Percentiles rank a stretch among this genome's conserved stretches.
These are phyloP conservation scores for Wickerhamiella kurtzmanii DNA, from an alignment of 805 yeast species.

Conservation along the genomic window DNA sequence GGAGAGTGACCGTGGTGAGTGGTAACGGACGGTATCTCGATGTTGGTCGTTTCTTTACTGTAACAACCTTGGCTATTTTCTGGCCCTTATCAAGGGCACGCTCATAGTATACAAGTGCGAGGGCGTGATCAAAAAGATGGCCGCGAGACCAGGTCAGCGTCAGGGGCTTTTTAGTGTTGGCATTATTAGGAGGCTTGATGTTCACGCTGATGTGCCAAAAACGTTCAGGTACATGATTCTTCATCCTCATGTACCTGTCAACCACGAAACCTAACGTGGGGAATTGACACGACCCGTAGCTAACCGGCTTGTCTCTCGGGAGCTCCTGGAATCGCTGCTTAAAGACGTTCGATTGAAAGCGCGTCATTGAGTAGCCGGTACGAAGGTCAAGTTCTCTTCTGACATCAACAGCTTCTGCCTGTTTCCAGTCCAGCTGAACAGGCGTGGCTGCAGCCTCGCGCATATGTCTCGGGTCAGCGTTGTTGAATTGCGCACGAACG, in stretches of 20 bases:
- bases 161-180: slow-evolving; percentile 23
- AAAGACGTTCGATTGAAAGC: slow-evolving; percentile 47
- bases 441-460: slow-evolving; percentile 64
- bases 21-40: slow-evolving; percentile 77
- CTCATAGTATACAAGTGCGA: slow-evolving; percentile 52
- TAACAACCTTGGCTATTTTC: slow-evolving; percentile 38
- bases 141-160: slow-evolving; percentile 60
- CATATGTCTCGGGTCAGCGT: slow-evolving; percentile 64
- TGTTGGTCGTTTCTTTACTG: slow-evolving; percentile 47
- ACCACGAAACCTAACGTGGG: slow-evolving; percentile 96
- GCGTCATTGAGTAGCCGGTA: slow-evolving; percentile 79
- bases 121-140: slow-evolving; percentile 58
- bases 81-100: slow-evolving; percentile 38
- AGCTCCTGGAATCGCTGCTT: slow-evolving; percentile 23
- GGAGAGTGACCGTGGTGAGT: slow-evolving; percentile 84
- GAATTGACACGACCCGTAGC: slow-evolving; percentile 91
- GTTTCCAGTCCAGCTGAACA: slow-evolving; percentile 42
- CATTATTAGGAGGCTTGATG: slow-evolving; percentile 26
- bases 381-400: slow-evolving; percentile 79
- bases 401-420: slow-evolving; percentile 74
- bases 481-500: slow-evolving; percentile 76
- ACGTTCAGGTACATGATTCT: slow-evolving; percentile 56
- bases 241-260: slow-evolving; percentile 69
- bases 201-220: slow-evolving; percentile 63
- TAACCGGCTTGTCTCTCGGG: slow-evolving; percentile 29